These are phyloP conservation scores for Tolypocladium guangdongense DNA, from an alignment of 2,329 filamentous ascomycete genomes.

Conservation along the genomic window DNA sequence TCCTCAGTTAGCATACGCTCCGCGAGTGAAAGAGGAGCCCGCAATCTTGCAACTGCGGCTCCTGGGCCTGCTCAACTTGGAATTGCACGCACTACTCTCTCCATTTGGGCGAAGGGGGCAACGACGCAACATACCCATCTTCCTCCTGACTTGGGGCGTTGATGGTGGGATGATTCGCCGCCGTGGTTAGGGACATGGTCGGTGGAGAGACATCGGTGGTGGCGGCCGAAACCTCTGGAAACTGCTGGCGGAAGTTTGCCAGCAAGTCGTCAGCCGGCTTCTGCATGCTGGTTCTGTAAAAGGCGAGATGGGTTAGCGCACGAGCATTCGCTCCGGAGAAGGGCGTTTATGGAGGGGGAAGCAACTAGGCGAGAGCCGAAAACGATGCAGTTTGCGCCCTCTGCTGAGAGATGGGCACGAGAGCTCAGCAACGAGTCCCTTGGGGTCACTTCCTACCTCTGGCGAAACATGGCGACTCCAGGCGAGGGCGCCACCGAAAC, in stretches of 20 bases:
- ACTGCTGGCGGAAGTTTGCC: conserved; percentile 70
- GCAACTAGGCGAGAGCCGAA: background rate
- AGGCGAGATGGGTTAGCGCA: background rate
- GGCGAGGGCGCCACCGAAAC: background rate
- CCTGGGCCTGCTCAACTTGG: background rate
- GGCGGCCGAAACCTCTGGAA: conserved; percentile 58
- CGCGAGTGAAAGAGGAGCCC: background rate
- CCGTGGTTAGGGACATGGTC: conserved; percentile 24
- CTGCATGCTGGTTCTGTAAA: conserved; percentile 56
- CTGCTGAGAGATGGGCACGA: background rate
- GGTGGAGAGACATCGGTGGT: conserved; percentile 32
- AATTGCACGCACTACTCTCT: background rate
- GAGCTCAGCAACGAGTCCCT: background rate
- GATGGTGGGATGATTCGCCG: conserved; percentile 13
- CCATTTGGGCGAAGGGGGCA: background rate
- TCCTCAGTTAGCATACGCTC: background rate
- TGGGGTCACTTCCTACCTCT: conserved; percentile 4
- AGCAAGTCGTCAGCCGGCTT: conserved; percentile 78
- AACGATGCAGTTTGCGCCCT: background rate
- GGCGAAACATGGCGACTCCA: conserved; percentile 8
- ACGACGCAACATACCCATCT: conserved; percentile 15
- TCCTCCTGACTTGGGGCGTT: conserved; percentile 8
- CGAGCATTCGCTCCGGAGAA: background rate
- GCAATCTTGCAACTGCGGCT: background rate
- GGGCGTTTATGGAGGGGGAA: background rate